These are phyloP conservation scores for Exophiala spinifera DNA, from an alignment of 2,329 filamentous ascomycete species.

Conservation along the genomic window DNA sequence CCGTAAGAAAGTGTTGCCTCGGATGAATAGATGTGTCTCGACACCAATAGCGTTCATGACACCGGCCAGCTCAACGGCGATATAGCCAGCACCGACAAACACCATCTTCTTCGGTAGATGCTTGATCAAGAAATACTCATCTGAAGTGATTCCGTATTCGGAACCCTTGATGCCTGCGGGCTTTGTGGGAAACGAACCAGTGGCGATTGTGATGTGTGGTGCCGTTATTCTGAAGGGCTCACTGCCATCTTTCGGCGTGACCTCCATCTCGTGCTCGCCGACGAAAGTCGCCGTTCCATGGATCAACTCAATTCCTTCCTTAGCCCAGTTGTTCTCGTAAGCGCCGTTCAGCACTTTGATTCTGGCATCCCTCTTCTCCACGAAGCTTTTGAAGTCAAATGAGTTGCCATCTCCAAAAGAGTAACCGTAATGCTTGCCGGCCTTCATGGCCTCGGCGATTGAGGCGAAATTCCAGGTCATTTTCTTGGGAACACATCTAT, in stretches of 20 bases:
- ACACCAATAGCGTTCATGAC: constrained; percentile 50
- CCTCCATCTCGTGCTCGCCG: constrained; percentile 44
- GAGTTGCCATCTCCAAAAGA: constrained; percentile 42
- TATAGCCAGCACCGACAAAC: constrained; percentile 52
- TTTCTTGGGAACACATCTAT: constrained; percentile 52
- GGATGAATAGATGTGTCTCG: constrained; percentile 52
- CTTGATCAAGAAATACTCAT: constrained; percentile 52
- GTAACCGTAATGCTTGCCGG: constrained; percentile 49
- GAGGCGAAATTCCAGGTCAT: constrained; percentile 53
- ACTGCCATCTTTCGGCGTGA: constrained; percentile 42
- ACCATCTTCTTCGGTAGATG: constrained; percentile 50
- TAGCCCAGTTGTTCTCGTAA: constrained; percentile 51
- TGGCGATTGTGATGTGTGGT: constrained; percentile 49
- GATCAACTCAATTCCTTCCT: constrained; percentile 50
- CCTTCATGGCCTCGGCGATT: constrained; percentile 47
- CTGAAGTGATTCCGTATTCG: constrained; percentile 51
- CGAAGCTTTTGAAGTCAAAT: constrained; percentile 48
- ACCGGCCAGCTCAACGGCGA: constrained; percentile 51
- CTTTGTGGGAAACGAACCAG: constrained; percentile 46
- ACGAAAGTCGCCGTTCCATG: constrained; percentile 49
- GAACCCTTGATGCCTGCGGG: constrained; percentile 44
- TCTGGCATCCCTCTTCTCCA: constrained; percentile 46
- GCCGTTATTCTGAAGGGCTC: constrained; percentile 41
- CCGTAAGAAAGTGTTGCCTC: constrained; percentile 47
- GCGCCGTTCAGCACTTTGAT: constrained; percentile 46